Base-by-base conservation (phyloP, 306 rosid species). In the Glycine soja region DNA sequence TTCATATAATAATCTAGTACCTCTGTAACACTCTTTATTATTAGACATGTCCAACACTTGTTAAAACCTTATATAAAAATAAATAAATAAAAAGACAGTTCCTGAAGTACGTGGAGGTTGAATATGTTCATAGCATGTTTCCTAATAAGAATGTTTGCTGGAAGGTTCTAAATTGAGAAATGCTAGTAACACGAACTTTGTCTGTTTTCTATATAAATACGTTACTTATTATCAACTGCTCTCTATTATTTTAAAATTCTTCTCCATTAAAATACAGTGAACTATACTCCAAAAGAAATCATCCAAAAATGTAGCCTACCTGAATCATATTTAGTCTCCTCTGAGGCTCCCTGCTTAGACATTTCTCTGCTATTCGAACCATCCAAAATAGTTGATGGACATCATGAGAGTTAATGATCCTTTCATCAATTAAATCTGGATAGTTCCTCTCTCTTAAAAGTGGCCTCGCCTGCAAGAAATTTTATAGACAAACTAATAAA, bases 301-400 rank as follows among this genome's bases (percentile, higher is more conserved):
- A 47, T 57, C 68, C 34, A 74, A 42, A 38, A 40, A 24, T 24
- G 30, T 24, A 24, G 40, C 46, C 82, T 82, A 94, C 98, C 83
- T 8, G 74, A 70, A 32, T 78, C 95, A 94, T 94, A 32, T 68
- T 34, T 68, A 89, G 73, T 83, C 97, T 91, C 89, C 83, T 90
- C 24, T 50, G 70, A 81, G 98, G 97, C 56, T 91, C 95, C 74
- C 84, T 90, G 66, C 86, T 73, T 78, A 94, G 86, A 79, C 98
- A 94, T 88, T 88, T 92, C 77, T 90, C 95, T 13, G 94, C 97
- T 14, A 88, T 71, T 70, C 91, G 86, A 78, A 91, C 89, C 97
- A 94, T 90, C 97, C 92, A 92, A 88, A 90, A 88, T 56, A 94
- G 89, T 77, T 92, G 97, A 80, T 88, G 90, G 78, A 88, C 71